Percentiles rank a stretch among this genome's conserved stretches.
Evolutionary conservation across 2,329 filamentous ascomycete species (phyloP).

Genomic region (Septoria petroselini): DNA sequence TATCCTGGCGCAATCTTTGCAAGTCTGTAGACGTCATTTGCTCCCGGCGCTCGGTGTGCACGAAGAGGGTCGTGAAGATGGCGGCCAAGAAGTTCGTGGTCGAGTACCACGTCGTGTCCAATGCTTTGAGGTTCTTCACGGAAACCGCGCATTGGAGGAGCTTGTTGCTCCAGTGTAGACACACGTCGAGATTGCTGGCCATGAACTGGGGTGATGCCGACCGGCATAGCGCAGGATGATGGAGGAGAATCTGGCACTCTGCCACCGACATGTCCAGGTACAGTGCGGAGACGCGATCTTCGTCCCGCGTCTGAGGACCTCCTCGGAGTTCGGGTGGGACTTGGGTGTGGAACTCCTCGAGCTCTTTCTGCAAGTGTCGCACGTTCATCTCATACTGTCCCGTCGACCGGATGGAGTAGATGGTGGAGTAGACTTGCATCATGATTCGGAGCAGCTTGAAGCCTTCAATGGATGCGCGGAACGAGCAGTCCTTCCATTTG

Average conservation of each 20-base stretch:
- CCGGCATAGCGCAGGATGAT: slow-evolving; percentile 53
- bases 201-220: slow-evolving; percentile 59
- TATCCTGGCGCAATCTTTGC: slow-evolving; percentile 60
- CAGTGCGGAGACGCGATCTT: slow-evolving; percentile 49
- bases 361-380: slow-evolving; percentile 61
- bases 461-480: slow-evolving; percentile 62
- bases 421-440: slow-evolving; percentile 69
- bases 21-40: slow-evolving; percentile 59
- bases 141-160: slow-evolving; percentile 60
- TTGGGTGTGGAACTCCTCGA: slow-evolving; percentile 61
- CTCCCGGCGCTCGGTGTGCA: slow-evolving; percentile 64
- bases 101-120: slow-evolving; percentile 78
- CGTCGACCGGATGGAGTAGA: slow-evolving; percentile 66
- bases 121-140: slow-evolving; percentile 61
- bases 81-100: slow-evolving; percentile 69
- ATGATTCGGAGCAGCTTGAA: slow-evolving; percentile 65
- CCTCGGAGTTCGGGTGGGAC: slow-evolving; percentile 62
- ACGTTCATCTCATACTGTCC: slow-evolving; percentile 60
- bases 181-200: slow-evolving; percentile 54
- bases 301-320: slow-evolving; percentile 43
- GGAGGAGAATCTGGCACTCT: slow-evolving; percentile 51
- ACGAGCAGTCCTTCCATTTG: slow-evolving; percentile 59
- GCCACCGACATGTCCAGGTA: slow-evolving; percentile 51
- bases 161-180: slow-evolving; percentile 62
- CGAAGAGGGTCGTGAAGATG: slow-evolving; percentile 69